Evolutionary conservation across 1,284 basidiomycete species (phyloP).

Genomic region (Ganoderma sinense): DNA sequence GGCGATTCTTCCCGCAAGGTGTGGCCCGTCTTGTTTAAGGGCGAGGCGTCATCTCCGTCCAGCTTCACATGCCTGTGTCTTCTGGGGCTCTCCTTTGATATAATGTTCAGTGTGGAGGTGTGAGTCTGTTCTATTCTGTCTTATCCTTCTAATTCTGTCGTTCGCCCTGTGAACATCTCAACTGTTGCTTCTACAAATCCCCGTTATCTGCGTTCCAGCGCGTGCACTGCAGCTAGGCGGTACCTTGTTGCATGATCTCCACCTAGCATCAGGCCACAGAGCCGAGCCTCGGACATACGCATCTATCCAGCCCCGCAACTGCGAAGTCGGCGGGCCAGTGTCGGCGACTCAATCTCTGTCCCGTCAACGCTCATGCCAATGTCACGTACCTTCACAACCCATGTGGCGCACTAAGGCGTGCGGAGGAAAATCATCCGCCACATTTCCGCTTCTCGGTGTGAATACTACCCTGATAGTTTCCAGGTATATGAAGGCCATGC

Average conservation of each 20-base stretch:
- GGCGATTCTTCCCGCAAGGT: not conserved
- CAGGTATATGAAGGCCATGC: slow-evolving; percentile 22
- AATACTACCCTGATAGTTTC: slow-evolving; percentile 11
- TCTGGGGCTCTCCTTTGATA: not conserved
- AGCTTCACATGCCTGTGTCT: not conserved
- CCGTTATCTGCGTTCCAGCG: slow-evolving; percentile 24
- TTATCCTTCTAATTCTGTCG: not conserved
- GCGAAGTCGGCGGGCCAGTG: slow-evolving; percentile 15
- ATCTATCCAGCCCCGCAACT: slow-evolving; percentile 21
- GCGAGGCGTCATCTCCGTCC: not conserved
- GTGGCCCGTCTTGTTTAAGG: not conserved
- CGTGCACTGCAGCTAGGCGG: slow-evolving; percentile 22
- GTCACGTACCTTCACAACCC: slow-evolving; percentile 6
- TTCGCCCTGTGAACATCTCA: not conserved
- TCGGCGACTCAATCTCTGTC: slow-evolving; percentile 16
- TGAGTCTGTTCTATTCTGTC: not conserved
- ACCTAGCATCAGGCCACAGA: not conserved
- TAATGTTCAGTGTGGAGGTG: not conserved
- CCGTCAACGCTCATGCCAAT: slow-evolving; percentile 16
- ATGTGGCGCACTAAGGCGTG: slow-evolving; percentile 12
- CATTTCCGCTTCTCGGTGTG: not conserved
- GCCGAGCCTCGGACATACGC: not conserved
- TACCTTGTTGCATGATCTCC: slow-evolving; percentile 25
- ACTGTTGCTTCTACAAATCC: slow-evolving; percentile 1
- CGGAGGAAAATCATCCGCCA: not conserved